Percentiles rank a stretch among this genome's conserved stretches.
phyloP scores from a whole-genome alignment of 805 yeast genomes.

The Saccharomycopsis javanensis region DNA sequence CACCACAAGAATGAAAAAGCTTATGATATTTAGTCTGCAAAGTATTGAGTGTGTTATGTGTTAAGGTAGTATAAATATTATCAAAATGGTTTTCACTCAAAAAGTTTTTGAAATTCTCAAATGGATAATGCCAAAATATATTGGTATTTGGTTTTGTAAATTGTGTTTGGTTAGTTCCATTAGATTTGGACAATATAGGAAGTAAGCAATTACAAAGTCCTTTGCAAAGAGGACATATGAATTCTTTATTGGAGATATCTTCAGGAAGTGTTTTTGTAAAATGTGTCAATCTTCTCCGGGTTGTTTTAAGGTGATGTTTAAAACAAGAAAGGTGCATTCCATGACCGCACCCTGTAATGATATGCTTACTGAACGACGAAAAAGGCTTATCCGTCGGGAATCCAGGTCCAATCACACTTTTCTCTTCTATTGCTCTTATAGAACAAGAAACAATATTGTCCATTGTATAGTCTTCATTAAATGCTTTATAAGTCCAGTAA shows the following conservation, averaged over 20 bases:
- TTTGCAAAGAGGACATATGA: slow-evolving; percentile 85
- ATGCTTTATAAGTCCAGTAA: slow-evolving; percentile 59
- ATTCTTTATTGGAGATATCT: slow-evolving; percentile 57
- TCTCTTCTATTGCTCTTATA: slow-evolving; percentile 30
- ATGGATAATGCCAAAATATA: slow-evolving; percentile 7
- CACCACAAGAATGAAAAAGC: background rate
- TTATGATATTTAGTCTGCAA: background rate
- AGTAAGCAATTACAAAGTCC: slow-evolving; percentile 75
- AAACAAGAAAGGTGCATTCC: slow-evolving; percentile 84
- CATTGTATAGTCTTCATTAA: slow-evolving; percentile 33
- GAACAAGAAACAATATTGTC: slow-evolving; percentile 25
- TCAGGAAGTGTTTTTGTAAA: slow-evolving; percentile 79
- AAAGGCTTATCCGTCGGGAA: slow-evolving; percentile 36
- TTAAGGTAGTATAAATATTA: background rate
- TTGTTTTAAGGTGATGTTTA: slow-evolving; percentile 49
- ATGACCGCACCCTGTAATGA: slow-evolving; percentile 81
- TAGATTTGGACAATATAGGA: slow-evolving; percentile 33
- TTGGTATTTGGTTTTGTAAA: slow-evolving; percentile 4
- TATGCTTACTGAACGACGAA: slow-evolving; percentile 33
- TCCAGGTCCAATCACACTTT: slow-evolving; percentile 59
- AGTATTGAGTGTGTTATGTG: background rate
- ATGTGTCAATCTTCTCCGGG: slow-evolving; percentile 50
- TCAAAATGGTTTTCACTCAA: background rate
- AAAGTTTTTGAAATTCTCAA: slow-evolving; percentile 5
- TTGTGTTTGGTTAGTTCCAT: background rate